Percentiles rank a stretch among this genome's conserved stretches.
Conservation (phyloP, 345 rosid genomes). For the Camelina neglecta region DNA sequence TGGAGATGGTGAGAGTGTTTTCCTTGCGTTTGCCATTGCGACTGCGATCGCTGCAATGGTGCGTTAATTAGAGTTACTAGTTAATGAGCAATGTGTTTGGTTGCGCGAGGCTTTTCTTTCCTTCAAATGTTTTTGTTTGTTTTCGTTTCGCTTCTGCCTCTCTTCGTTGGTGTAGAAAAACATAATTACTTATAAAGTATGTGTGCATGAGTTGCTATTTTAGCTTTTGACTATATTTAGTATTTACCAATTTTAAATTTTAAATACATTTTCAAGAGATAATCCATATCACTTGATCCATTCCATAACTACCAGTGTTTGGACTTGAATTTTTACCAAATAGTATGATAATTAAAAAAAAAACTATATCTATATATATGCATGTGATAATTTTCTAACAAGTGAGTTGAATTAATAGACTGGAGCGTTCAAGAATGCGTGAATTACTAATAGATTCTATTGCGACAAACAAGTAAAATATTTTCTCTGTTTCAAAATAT, state of each 20-base stretch:
- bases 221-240: not conserved
- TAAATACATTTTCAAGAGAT: not conserved
- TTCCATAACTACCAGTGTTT: not conserved
- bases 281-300: not conserved
- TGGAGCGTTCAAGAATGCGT: not conserved
- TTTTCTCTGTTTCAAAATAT: no score
- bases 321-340: not conserved
- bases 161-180: conserved; percentile 21
- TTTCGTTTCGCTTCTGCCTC: conserved; percentile 18
- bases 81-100: conserved; percentile 4
- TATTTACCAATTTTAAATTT: not conserved
- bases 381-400: not conserved
- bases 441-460: not conserved
- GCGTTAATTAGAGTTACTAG: conserved; percentile 10
- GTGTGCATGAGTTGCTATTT: conserved; percentile 27
- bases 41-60: conserved; percentile 25
- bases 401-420: not conserved
- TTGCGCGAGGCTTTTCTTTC: not conserved
- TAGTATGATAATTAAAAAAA: not conserved
- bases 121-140: conserved; percentile 28
- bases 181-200: conserved; percentile 19
- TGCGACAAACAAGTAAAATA: not conserved
- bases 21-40: conserved; percentile 9
- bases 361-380: not conserved
- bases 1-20: conserved; percentile 12